Base-by-base conservation (phyloP, 441 rosid species). In the Metrosideros polymorpha region DNA sequence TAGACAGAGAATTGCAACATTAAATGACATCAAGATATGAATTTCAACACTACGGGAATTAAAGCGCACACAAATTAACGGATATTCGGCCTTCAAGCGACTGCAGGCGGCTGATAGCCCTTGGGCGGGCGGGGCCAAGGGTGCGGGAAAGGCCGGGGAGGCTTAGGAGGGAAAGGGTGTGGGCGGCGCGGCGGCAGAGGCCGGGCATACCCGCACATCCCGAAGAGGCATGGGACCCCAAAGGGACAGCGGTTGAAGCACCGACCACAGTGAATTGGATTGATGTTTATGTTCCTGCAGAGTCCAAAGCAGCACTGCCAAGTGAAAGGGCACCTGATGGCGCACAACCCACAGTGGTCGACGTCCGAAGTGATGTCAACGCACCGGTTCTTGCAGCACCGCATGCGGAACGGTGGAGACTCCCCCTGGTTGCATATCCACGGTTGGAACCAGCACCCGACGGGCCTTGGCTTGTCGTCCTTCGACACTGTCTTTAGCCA, bases 171-270 rank as follows among this genome's bases (percentile, higher is more conserved):
- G 43, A 90, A 50, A 50, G 53, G n/a, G n/a, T n/a, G n/a, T n/a
- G 39, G 87, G 35, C 35, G n/a, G 55, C 32, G 84, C 18, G 85
- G 87, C 6, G 51, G 61, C 51, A 25, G 53, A 57, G 54, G 79
- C 61, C 24, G 32, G 76, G 88, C 93, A 77, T 94, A 94, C 45
- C 95, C 95, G 57, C 97, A 94, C 94, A 94, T 89, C 51, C 94
- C 97, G 85, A 84, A 91, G 12, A 50, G 13, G 63, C 95, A 93
- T 0, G 15, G 90, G 10, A 88, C 91, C 9, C 90, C 84, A 83
- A 84, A 39, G 4, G 93, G 92, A 85, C 97, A 92, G 84, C 89
- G 86, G 55, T 90, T 88, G 24, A 92, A 91, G 66, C 95, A 91
- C 57, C 57, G 83, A 29, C 95, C 94, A 24, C 95, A 92, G 63